Percentiles rank a stretch among this genome's conserved stretches.
Conservation (phyloP, 129 eudicot genomes). For the Flaveria linearis region DNA sequence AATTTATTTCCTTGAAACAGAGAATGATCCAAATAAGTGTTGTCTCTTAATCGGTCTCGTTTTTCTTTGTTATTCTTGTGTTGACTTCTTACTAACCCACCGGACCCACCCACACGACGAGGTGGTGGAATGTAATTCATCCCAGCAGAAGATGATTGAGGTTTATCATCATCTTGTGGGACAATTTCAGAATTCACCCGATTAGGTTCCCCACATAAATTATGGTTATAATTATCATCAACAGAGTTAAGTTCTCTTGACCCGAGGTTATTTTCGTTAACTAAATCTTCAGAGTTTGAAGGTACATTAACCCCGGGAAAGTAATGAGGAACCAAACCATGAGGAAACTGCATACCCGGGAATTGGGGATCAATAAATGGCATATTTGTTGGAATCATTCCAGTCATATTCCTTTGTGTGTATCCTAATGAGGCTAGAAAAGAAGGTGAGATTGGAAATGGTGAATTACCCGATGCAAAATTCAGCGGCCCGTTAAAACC, state of each 20-base stretch:
- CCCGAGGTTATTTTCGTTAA: slow-evolving; percentile 42
- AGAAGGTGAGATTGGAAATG: slow-evolving; percentile 63
- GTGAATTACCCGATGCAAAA: slow-evolving; percentile 56
- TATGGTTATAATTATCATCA: slow-evolving; percentile 45
- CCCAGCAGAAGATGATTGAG: slow-evolving; percentile 40
- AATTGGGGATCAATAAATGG: slow-evolving; percentile 64
- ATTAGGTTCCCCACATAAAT: slow-evolving; percentile 64
- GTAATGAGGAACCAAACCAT: slow-evolving; percentile 71
- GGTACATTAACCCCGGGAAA: slow-evolving; percentile 55
- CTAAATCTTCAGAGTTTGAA: slow-evolving; percentile 44
- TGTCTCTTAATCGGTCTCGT: slow-evolving; percentile 46
- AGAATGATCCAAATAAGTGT: slow-evolving; percentile 38
- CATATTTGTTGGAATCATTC: slow-evolving; percentile 64
- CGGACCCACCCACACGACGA: slow-evolving; percentile 53
- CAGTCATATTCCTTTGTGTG: slow-evolving; percentile 57
- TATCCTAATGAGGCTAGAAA: slow-evolving; percentile 74
- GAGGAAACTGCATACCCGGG: slow-evolving; percentile 66
- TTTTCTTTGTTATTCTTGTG: slow-evolving; percentile 52
- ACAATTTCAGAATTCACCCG: slow-evolving; percentile 42
- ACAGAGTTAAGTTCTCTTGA: slow-evolving; percentile 41
- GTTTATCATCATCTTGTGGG: slow-evolving; percentile 47
- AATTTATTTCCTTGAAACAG: slow-evolving; percentile 47
- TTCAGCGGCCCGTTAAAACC: slow-evolving; percentile 67
- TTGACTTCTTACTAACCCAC: slow-evolving; percentile 50
- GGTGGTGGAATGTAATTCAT: slow-evolving; percentile 57